Conservation (phyloP, 78 protist genomes). For the Neovahlkampfia damariscottae region DNA sequence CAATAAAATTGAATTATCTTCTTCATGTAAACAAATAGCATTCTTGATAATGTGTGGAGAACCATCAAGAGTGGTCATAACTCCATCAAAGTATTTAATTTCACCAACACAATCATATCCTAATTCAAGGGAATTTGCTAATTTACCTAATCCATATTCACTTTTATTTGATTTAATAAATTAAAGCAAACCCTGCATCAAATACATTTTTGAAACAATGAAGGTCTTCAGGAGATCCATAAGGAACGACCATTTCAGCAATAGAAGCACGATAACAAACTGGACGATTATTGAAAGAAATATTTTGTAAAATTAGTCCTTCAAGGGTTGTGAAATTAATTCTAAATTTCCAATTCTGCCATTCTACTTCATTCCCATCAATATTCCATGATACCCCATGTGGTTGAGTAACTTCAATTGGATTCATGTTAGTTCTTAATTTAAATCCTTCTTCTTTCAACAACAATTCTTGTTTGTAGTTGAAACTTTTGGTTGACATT, state of each 20-base stretch:
- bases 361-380: slow-evolving; percentile 7
- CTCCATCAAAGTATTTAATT: slow-evolving; percentile 12
- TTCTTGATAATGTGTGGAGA: background rate
- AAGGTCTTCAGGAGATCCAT: background rate
- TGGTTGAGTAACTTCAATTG: slow-evolving; percentile 10
- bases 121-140: slow-evolving; percentile 1
- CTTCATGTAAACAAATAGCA: slow-evolving; percentile 26
- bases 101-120: slow-evolving; percentile 24
- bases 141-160: slow-evolving; percentile 15
- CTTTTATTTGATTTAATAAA: too few species aligned
- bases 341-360: slow-evolving; percentile 8
- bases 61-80: background rate
- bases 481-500: background rate
- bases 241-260: slow-evolving; percentile 20
- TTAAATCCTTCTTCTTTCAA: background rate
- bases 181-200: too few species aligned
- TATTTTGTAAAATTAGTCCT: slow-evolving; percentile 7
- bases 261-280: background rate
- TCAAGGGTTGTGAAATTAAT: slow-evolving; percentile 18
- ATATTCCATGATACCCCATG: slow-evolving; percentile 8
- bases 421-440: slow-evolving; percentile 4
- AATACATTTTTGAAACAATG: slow-evolving; percentile 10
- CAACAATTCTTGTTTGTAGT: background rate
- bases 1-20: slow-evolving; percentile 15
- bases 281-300: slow-evolving; percentile 9